These are phyloP conservation scores for Lasiodiplodia sp. DNA, from an alignment of 2,329 filamentous ascomycete species.

Conservation along the genomic window DNA sequence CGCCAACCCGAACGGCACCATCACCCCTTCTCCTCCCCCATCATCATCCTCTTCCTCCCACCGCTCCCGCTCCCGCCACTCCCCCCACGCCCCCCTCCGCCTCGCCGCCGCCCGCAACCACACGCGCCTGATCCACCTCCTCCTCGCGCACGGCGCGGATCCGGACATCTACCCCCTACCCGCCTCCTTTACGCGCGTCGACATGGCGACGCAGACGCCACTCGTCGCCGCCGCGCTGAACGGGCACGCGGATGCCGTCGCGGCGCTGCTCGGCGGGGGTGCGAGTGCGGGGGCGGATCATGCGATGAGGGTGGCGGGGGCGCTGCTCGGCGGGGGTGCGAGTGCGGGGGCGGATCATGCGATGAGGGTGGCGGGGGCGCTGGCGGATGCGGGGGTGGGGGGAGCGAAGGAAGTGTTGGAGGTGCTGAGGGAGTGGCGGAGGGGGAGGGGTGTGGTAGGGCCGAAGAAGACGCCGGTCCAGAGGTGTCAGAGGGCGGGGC, in stretches of 20 bases:
- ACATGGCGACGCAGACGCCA: neutral
- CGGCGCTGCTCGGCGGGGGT: neutral
- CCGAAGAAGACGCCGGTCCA: no score
- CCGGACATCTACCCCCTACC: neutral
- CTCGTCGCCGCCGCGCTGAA: neutral
- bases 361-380: neutral
- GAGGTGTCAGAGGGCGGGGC: no score
- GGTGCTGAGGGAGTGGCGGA: no score
- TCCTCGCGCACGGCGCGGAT: constrained; percentile 33
- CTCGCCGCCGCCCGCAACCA: neutral
- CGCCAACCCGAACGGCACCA: neutral
- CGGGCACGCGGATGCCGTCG: neutral
- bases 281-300: neutral
- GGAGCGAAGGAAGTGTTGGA: no score
- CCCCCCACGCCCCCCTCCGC: neutral
- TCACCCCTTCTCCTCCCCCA: neutral
- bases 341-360: neutral
- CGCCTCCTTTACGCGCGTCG: neutral
- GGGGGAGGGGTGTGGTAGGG: no score
- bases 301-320: neutral
- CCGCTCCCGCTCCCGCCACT: no score
- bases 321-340: neutral
- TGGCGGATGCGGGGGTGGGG: no score
- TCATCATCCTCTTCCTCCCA: no score
- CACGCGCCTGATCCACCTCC: neutral